Evolutionary conservation across 2,329 filamentous ascomycete genomes (phyloP), one percentile per base, ranked within the genome.

Genomic region (Ophiocordyceps robertsii): DNA sequence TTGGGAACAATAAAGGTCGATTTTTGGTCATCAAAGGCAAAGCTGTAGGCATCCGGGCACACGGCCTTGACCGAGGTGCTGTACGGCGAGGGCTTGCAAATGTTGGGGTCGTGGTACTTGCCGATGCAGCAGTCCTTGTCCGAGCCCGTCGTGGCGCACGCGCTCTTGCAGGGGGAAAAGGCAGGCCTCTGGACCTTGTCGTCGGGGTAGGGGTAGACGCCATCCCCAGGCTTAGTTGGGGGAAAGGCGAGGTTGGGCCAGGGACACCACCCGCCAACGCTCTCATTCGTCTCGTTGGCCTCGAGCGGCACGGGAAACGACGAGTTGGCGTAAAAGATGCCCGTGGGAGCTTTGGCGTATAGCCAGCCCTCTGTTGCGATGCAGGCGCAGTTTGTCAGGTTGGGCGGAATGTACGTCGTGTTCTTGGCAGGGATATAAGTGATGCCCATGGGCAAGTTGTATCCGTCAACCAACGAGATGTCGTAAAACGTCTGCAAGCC

Each of bases 41-140:
- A 93, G 54, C 81, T 86, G 63, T 92, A 93, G 3, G 85, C 85
- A 61, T 93, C 86, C 1, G 86, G 85, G 56, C 86, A 93, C 12
- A 90, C 72, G 4, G 63, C 64, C 65, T 93, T 92, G 42, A 84
- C 82, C 11, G 69, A 68, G 45, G 67, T 73, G 49, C 80, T 79
- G 63, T 89, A 92, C 35, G 73, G 62, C 40, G 78, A 78, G 3
- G 82, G 78, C 45, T 69, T 66, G 64, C 85, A 92, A 39, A 68
- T 67, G 21, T 70, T 66, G 3, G 82, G 72, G 33, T 72, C 70
- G 53, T 80, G 69, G 61, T 82, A 83, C 12, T 72, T 60, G 37
- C 83, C 84, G 14, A 79, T 80, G 60, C 86, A 92, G 64, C 86
- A 93, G 57, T 90, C 84, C 51, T 70, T 62, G 21, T 80, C 72